phyloP scores from a whole-genome alignment of 2,329 filamentous ascomycete species.

The Arthrobotrys megalospora region DNA sequence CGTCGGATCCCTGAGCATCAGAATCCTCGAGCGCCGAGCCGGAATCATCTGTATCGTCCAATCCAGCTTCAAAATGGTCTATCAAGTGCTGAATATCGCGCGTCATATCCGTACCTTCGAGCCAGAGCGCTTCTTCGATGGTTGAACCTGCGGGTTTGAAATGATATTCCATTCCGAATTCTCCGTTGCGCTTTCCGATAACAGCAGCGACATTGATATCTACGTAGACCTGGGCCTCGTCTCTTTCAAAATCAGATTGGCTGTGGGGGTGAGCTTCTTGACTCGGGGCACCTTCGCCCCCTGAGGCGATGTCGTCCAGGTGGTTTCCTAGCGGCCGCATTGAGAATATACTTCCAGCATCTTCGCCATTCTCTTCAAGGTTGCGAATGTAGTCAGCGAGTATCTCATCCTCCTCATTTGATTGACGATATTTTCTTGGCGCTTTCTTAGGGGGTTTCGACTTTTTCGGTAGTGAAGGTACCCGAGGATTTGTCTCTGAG shows the following conservation, averaged over 20 bases:
- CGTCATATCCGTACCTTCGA: slow-evolving; percentile 44
- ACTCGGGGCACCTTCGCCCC: not conserved
- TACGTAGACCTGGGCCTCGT: not conserved
- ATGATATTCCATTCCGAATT: slow-evolving; percentile 31
- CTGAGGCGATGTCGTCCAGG: slow-evolving; percentile 18
- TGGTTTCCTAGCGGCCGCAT: slow-evolving; percentile 34
- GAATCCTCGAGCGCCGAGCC: slow-evolving; percentile 14
- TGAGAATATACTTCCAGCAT: not conserved
- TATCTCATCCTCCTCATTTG: slow-evolving; percentile 34
- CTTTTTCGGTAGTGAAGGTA: not conserved
- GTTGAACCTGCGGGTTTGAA: slow-evolving; percentile 53
- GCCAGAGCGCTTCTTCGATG: slow-evolving; percentile 41
- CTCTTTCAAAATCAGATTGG: not conserved
- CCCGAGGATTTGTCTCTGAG: not conserved
- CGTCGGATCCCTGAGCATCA: slow-evolving; percentile 31
- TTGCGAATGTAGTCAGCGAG: slow-evolving; percentile 48
- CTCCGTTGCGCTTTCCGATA: slow-evolving; percentile 26
- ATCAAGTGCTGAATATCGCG: slow-evolving; percentile 46
- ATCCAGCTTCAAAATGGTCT: slow-evolving; percentile 44
- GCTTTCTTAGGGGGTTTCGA: not conserved
- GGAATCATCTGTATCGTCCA: slow-evolving; percentile 9
- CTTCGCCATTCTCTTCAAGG: slow-evolving; percentile 41
- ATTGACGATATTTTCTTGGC: not conserved
- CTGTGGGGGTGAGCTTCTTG: not conserved
- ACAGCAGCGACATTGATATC: slow-evolving; percentile 30